phyloP scores from a whole-genome alignment of 148 eudicot genomes.

The Rhododendron ferrugineum region DNA sequence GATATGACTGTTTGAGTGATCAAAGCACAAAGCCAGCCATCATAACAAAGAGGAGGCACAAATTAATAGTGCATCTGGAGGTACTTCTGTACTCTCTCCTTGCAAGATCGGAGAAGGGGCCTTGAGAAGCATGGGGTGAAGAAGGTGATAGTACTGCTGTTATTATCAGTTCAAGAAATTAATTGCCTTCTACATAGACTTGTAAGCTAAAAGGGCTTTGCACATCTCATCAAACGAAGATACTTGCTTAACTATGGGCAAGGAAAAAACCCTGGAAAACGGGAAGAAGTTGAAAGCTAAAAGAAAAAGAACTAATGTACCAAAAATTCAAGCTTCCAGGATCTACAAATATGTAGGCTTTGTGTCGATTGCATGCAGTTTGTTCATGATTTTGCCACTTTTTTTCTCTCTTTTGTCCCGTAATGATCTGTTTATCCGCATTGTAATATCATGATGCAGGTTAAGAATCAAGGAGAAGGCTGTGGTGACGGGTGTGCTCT shows the following conservation, averaged over 20 bases:
- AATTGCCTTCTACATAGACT: no score
- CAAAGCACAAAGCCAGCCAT: no score
- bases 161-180: no score
- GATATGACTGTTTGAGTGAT: no score
- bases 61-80: no score
- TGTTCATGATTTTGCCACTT: not conserved
- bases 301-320: slow-evolving; percentile 28
- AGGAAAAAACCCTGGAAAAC: slow-evolving; percentile 18
- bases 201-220: no score
- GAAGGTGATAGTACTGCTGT: no score
- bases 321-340: slow-evolving; percentile 52
- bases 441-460: slow-evolving; percentile 38
- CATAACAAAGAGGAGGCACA: no score
- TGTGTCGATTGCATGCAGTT: not conserved
- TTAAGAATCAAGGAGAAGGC: slow-evolving; percentile 67
- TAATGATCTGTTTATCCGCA: not conserved
- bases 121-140: no score
- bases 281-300: slow-evolving; percentile 31
- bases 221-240: no score
- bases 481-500: slow-evolving; percentile 54
- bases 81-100: no score
- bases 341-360: slow-evolving; percentile 56
- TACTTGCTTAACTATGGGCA: not conserved
- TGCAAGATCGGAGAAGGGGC: no score
- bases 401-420: not conserved